Base-by-base conservation (phyloP, 805 yeast species). In the Metschnikowia amazonensis region DNA sequence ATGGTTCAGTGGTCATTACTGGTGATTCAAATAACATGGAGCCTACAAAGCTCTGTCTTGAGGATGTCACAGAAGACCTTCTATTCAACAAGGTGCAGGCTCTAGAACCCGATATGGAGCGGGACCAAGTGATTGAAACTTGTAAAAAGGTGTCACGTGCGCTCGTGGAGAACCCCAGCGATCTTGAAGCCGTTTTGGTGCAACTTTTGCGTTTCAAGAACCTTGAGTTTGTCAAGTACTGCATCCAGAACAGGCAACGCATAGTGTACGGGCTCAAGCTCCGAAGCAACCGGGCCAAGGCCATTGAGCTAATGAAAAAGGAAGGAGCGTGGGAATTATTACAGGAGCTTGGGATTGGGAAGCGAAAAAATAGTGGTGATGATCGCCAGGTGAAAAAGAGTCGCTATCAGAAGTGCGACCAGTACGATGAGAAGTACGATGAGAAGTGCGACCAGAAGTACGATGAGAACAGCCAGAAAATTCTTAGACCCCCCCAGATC, bases 221-320 rank as follows among this genome's bases (percentile, higher is more conserved):
- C 46, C 67, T 75, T 36, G 74, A 69, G 0, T 59, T 85, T n/a
- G 73, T 79, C 2, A 69, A 73, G 32, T 52, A 64, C 10, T 58
- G 86, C 23, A 62, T 79, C 10, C 66, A 69, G 21, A 83, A 87
- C 56, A 60, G 83, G 40, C 63, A 66, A 48, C 60, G 69, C 34
- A 61, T 86, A 3, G 75, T 75, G 3, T 85, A 81, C 76, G 80
- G 82, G 29, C 66, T 78, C 1, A 67, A 67, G 44, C 59, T 80
- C n/a, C 49, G 58, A 10, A 64, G 60, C 31, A 63, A 61, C 17
- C 72, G 65, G 3, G 63, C 60, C 8, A 48, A 49, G 1, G 75
- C 30, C 60, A 69, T 72, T 3, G 53, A 65, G 2, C 74, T 76
- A 24, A 75, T 88, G 77, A 55, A 55, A 33, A 53, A 62, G 1